phyloP scores from a whole-genome alignment of 768 basidiomycete genomes.

The Clitopilus passeckerianus region DNA sequence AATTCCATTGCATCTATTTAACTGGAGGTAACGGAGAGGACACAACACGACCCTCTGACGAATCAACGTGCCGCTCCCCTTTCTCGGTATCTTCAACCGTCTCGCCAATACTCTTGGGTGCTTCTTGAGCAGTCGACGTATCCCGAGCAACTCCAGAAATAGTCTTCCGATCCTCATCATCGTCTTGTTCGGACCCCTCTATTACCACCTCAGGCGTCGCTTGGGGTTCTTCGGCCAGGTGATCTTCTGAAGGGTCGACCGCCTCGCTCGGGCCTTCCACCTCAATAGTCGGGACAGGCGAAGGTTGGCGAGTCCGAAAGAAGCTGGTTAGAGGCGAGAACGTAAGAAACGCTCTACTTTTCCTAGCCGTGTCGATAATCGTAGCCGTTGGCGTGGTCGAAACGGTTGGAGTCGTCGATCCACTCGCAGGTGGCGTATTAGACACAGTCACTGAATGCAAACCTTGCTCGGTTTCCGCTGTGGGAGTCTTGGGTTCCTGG shows the following conservation, averaged over 20 bases:
- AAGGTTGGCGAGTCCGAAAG: conserved; percentile 57
- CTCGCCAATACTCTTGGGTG: not conserved
- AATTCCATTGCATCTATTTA: not conserved
- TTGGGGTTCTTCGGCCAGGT: conserved; percentile 9
- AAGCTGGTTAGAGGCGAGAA: conserved; percentile 63
- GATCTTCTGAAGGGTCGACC: conserved; percentile 6
- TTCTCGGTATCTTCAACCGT: not conserved
- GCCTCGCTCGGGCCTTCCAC: conserved; percentile 5
- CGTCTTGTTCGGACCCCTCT: conserved; percentile 15
- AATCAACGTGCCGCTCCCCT: not conserved
- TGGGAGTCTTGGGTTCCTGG: conserved; percentile 19
- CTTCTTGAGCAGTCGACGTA: not conserved
- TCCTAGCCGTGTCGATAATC: conserved; percentile 28
- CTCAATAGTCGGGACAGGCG: conserved; percentile 24
- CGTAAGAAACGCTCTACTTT: conserved; percentile 46
- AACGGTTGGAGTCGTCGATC: conserved; percentile 53
- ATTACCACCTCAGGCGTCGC: conserved; percentile 3
- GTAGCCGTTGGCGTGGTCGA: conserved; percentile 12
- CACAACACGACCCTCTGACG: not conserved
- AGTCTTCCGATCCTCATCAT: conserved; percentile 39
- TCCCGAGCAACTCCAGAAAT: conserved; percentile 18
- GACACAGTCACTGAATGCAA: conserved; percentile 23
- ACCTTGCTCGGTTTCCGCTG: conserved; percentile 29
- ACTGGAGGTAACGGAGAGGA: not conserved
- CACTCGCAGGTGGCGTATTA: conserved; percentile 45